Base-by-base conservation (phyloP, 2,329 filamentous ascomycete species). In the Fusarium scirpi region DNA sequence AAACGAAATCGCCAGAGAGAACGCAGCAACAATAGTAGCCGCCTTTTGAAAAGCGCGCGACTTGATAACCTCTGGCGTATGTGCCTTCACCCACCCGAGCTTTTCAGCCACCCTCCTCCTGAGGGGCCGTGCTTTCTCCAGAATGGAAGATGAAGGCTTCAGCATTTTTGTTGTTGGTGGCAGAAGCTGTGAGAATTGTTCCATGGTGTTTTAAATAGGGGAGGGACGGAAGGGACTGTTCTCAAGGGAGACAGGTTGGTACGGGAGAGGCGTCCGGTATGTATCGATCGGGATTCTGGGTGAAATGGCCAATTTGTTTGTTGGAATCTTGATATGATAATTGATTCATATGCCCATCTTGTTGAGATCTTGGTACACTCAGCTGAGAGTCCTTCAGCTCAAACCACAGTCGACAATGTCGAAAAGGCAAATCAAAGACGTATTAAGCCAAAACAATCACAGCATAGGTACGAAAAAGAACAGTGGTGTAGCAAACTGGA, bases 11-110 rank as follows among this genome's bases (percentile, higher is more conserved):
- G 51, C 44, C 11, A 72, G 40, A 11, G 54, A 30, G 38, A 74
- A 64, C 22, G 51, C 58, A 16, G 67, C 38, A 20, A 64, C 11
- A 29, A 69, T 52, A 13, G 62, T 65, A 8, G 53, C 62, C 11
- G 57, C 32, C 16, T 67, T 65, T 46, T 58, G 68, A 58, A 75
- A 74, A 5, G 61, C 62, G 3, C 72, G 69, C 34, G 73, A 72
- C 49, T 61, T 74, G 30, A 67, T 53, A 3, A 74, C 29, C 2
- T 47, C 34, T 13, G 70, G 67, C 10, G 51, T 40, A 10, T 55
- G 60, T 20, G 52, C 16, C 11, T 64, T 70, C 10, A 46, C 41
- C 64, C 64, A 63, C 34, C 65, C 65, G 5, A 60, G 10, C 15
- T 49, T 69, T 8, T 30, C 32, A 24, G 40, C 52, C 10, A 71